Conservation (phyloP, 352 stramenopile species). For the Phytopythium litorale region DNA sequence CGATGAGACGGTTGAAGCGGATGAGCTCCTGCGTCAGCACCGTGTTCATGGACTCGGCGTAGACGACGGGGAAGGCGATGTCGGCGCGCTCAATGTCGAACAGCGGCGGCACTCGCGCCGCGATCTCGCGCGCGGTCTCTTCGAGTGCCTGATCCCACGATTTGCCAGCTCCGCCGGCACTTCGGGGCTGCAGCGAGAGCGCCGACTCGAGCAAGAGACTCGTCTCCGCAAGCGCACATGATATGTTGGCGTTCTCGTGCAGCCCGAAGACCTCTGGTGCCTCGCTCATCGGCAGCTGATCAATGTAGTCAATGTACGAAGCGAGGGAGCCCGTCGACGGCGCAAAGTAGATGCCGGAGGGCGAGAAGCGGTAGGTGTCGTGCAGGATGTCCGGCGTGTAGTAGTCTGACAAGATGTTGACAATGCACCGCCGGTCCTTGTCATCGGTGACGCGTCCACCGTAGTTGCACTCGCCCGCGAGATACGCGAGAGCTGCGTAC, state of each 20-base stretch:
- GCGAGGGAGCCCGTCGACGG: constrained; percentile 38
- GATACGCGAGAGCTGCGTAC: constrained; percentile 90
- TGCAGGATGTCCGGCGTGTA: constrained; percentile 75
- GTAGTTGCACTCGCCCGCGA: constrained; percentile 95
- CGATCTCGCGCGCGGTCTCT: constrained; percentile 88
- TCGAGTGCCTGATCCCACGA: constrained; percentile 88
- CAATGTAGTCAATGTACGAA: constrained; percentile 75
- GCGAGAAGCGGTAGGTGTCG: constrained; percentile 78
- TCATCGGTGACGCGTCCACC: constrained; percentile 93
- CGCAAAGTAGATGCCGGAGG: constrained; percentile 81
- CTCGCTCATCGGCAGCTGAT: constrained; percentile 82
- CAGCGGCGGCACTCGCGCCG: constrained; percentile 45
- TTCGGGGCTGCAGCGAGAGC: constrained; percentile 88
- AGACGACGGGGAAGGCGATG: constrained; percentile 79
- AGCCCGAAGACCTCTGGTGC: constrained; percentile 83
- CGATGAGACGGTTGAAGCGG: constrained; percentile 88
- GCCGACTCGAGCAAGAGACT: constrained; percentile 86
- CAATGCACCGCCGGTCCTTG: constrained; percentile 88
- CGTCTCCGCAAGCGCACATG: constrained; percentile 85
- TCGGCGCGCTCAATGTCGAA: constrained; percentile 92
- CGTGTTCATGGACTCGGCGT: constrained; percentile 88
- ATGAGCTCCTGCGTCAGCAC: constrained; percentile 90
- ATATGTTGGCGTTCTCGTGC: constrained; percentile 88
- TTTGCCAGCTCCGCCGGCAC: constrained; percentile 61
- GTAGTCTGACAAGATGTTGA: constrained; percentile 85